phyloP scores from a whole-genome alignment of 176 grass and related monocot species.

The Juncus inflexus region DNA sequence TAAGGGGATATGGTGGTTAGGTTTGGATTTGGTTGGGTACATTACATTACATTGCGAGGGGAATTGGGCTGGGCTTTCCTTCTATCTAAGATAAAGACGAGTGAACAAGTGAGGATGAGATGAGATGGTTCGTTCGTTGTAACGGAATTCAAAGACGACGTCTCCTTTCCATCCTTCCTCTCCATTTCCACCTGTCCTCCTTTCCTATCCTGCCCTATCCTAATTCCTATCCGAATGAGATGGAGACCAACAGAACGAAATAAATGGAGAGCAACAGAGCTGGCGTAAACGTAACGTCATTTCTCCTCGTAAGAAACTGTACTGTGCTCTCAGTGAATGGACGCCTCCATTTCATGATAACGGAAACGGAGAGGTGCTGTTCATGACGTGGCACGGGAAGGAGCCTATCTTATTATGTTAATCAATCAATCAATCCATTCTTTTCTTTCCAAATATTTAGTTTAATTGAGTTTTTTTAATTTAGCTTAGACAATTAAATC shows the following conservation, averaged over 20 bases:
- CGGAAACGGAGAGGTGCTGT: not conserved
- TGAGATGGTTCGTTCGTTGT: not conserved
- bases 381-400: not conserved
- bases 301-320: not conserved
- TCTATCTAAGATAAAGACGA: not conserved
- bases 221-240: not conserved
- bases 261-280: not conserved
- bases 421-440: not conserved
- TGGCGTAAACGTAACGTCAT: not conserved
- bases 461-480: too few relatives aligned
- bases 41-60: constrained; percentile 2
- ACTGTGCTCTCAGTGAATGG: not conserved
- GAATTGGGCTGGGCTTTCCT: constrained; percentile 24
- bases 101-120: not conserved
- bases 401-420: too few relatives aligned
- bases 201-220: too few relatives aligned
- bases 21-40: constrained; percentile 1
- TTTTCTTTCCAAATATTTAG: not conserved
- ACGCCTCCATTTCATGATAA: not conserved
- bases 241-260: not conserved
- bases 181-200: not conserved
- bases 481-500: too few relatives aligned
- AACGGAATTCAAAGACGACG: constrained; percentile 9
- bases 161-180: not conserved
- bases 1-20: too few relatives aligned